Conservation (phyloP, 257 asterid species). For the Primulina tabacum region DNA sequence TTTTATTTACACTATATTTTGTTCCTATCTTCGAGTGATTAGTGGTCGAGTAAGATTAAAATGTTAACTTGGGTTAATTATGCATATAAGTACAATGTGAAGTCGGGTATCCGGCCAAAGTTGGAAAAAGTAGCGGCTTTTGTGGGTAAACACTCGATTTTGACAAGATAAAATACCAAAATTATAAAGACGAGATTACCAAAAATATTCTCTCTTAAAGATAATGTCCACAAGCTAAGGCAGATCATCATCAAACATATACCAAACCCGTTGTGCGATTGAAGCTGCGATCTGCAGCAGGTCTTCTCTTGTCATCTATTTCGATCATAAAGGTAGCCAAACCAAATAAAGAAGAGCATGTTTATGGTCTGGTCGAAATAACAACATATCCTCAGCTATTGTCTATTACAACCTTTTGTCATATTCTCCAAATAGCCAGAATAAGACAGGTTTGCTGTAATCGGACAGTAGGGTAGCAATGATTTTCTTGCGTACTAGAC, state of each 20-base stretch:
- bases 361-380: constrained; percentile 11
- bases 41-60: too few relatives aligned
- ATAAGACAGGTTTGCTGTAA: constrained; percentile 11
- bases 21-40: too few relatives aligned
- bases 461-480: constrained; percentile 2
- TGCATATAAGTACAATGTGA: background rate
- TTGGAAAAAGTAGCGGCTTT: background rate
- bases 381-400: constrained; percentile 10
- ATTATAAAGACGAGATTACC: too few relatives aligned
- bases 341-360: constrained; percentile 1
- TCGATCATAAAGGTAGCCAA: background rate
- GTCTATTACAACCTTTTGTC: constrained; percentile 1
- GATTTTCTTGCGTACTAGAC: background rate
- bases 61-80: background rate
- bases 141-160: too few relatives aligned
- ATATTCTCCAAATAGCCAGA: background rate
- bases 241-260: too few relatives aligned
- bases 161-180: too few relatives aligned
- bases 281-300: too few relatives aligned
- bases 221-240: too few relatives aligned
- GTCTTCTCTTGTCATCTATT: too few relatives aligned
- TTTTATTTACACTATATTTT: too few relatives aligned
- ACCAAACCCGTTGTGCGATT: too few relatives aligned
- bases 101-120: background rate
- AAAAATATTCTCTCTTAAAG: too few relatives aligned